Percentiles rank a stretch among this genome's conserved stretches.
phyloP scores from a whole-genome alignment of 1,284 basidiomycete species.

The Apiotrichum laibachii region DNA sequence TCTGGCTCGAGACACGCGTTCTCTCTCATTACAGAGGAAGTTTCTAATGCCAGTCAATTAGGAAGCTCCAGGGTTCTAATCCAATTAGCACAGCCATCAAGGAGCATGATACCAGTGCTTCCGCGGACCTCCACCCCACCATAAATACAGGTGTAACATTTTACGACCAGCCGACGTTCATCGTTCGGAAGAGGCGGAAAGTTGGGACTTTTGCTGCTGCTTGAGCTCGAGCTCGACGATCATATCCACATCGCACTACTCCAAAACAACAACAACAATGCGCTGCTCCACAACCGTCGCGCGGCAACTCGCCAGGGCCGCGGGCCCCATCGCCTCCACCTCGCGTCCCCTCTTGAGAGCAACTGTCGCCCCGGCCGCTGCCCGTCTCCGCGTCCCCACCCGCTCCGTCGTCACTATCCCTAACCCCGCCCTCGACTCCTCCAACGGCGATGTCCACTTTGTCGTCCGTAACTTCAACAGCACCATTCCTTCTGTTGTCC shows the following conservation, averaged over 20 bases:
- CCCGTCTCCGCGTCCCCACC: neutral
- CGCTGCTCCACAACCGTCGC: neutral
- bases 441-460: conserved; percentile 24
- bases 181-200: neutral
- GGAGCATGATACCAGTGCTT: too few relatives aligned
- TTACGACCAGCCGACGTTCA: too few relatives aligned
- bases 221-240: too few relatives aligned
- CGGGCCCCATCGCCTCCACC: conserved; percentile 1
- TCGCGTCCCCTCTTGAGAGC: conserved; percentile 1
- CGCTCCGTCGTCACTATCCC: conserved; percentile 25
- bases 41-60: too few relatives aligned
- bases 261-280: neutral
- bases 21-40: too few relatives aligned
- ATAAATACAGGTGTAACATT: too few relatives aligned
- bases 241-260: neutral
- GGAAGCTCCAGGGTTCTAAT: too few relatives aligned
- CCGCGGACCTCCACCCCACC: too few relatives aligned
- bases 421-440: conserved; percentile 25
- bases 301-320: neutral
- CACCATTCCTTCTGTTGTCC: conserved; percentile 21
- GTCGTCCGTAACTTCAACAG: conserved; percentile 23
- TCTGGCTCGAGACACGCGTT: too few relatives aligned
- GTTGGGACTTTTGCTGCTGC: neutral
- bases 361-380: neutral
- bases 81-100: too few relatives aligned